Conservation (phyloP, 371 early-diverging fungal genomes). For the Rhizopus sp. region DNA sequence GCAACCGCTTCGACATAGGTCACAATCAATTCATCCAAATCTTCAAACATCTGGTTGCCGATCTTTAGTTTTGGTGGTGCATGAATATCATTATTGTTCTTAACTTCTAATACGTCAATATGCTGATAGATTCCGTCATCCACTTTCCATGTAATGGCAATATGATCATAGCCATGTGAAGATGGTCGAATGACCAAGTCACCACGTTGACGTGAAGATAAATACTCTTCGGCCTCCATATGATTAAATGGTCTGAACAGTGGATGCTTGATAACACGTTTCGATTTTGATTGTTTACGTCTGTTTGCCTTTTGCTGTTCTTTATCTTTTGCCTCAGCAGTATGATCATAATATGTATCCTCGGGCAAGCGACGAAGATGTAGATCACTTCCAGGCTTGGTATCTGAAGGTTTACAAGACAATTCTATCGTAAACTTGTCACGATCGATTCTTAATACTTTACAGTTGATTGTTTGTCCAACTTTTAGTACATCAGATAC, state of each 20-base stretch:
- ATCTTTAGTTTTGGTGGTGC: conserved; percentile 63
- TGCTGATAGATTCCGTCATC: conserved; percentile 86
- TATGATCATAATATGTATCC: conserved; percentile 73
- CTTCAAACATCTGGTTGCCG: conserved; percentile 68
- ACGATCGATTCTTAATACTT: conserved; percentile 77
- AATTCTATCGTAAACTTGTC: conserved; percentile 81
- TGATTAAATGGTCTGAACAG: conserved; percentile 77
- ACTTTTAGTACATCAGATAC: conserved; percentile 63
- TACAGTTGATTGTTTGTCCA: conserved; percentile 73
- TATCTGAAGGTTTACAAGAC: conserved; percentile 57
- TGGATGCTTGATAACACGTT: conserved; percentile 80
- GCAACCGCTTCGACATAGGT: conserved; percentile 84
- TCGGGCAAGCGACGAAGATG: conserved; percentile 44
- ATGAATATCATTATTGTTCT: conserved; percentile 65
- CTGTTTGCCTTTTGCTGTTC: conserved; percentile 57
- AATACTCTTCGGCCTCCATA: conserved; percentile 74
- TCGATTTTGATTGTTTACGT: conserved; percentile 43
- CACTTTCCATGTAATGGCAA: conserved; percentile 94
- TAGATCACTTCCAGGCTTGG: conserved; percentile 52
- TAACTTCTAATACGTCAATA: conserved; percentile 81
- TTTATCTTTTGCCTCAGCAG: conserved; percentile 57
- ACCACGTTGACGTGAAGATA: conserved; percentile 71
- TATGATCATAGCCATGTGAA: conserved; percentile 80
- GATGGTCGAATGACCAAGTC: conserved; percentile 93
- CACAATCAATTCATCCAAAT: conserved; percentile 91